Evolutionary conservation across 768 basidiomycete genomes (phyloP), one percentile per base, ranked within the genome.

Genomic region (Boletus rubropictus): DNA sequence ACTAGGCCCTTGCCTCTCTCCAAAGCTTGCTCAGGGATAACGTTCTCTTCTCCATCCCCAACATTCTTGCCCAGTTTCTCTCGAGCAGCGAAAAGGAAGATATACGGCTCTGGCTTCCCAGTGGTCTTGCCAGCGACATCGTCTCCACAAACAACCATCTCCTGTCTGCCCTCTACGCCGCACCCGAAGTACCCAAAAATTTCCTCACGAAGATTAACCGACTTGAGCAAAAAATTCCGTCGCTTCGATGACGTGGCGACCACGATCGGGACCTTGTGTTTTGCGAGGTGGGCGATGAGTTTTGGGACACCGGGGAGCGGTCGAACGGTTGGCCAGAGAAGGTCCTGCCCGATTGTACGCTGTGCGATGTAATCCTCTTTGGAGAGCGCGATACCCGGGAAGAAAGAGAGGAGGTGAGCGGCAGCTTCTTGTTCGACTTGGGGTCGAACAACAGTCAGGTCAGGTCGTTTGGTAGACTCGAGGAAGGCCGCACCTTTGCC

Each of bases 41-140:
- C 51, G 17, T 59, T 54, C 1, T 49, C 60, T 64, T 18, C 72
- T 67, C 12, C 71, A 63, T 48, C 71, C 3, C 86, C 84, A 0
- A 89, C 83, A 17, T 76, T 62, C 28, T 70, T 71, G 10, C 75
- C 74, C 36, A 89, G 64, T 44, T 80, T 67, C 50, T 74, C 72
- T 42, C 75, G 72, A 22, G 90, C 90, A 10, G 88, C 84, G 7
- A 72, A 72, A 29, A 93, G 69, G 62, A 91, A 94, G 29, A 90
- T 81, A 59, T 90, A 89, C 15, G 90, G 89, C 24, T 73, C 71
- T 0, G 90, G 90, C 65, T 94, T 94, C n/a, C 85, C 82, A 24
- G 68, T 67, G 56, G 81, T 75, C 42, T 69, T 68, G 32, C 74
- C 70, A 51, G 72, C 61, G n/a, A 62, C 65, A 56, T 89, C 89